Evolutionary conservation across 495 filamentous ascomycete genomes (phyloP), one percentile per base, ranked within the genome.

Genomic region (Trypethelium eluteriae): DNA sequence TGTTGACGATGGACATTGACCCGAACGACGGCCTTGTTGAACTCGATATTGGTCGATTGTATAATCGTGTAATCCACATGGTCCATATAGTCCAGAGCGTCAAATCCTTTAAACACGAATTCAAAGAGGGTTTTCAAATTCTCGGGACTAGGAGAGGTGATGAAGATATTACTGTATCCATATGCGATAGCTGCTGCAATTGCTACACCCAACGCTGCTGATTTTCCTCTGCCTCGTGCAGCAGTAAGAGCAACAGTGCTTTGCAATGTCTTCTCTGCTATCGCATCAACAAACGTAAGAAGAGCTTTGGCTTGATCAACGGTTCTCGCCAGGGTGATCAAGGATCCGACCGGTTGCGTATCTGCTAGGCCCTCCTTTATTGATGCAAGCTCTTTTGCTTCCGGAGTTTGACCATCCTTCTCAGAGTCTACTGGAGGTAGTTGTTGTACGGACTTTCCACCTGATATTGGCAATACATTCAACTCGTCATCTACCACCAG

Each of bases 91-190:
- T 87, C 86, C 25, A 99, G 81, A 2, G 92, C 91, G 75, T 99
- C 95, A 69, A 99, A 99, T 1, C 92, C 95, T 75, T 96, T 97
- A 82, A 99, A 99, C 1, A 98, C 85, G 69, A 99, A 99, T 72
- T 98, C 92, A 75, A 99, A 99, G 32, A 98, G 80, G 0, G 95
- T 98, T 79, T 98, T 98, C 79, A 99, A 82, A 77, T 98, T 99
- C 80, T 98, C 95, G 2, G 95, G 95, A 69, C 90, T 96, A 16
- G 95, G 95, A 34, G 95, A 99, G 2, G 95, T 99, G 74, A 99
- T 96, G 80, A 99, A 99, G 71, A 99, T 95, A 75, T 99, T 99
- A 79, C 91, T 96, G 74, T 99, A 99, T 25, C 95, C 95, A 72
- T 97, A 90, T 0, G 93, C 93, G 65, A 98, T 82, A 14, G 95